Evolutionary conservation across 257 asterid genomes (phyloP), one percentile per base, ranked within the genome.

Genomic region (Pogostemon cablin): DNA sequence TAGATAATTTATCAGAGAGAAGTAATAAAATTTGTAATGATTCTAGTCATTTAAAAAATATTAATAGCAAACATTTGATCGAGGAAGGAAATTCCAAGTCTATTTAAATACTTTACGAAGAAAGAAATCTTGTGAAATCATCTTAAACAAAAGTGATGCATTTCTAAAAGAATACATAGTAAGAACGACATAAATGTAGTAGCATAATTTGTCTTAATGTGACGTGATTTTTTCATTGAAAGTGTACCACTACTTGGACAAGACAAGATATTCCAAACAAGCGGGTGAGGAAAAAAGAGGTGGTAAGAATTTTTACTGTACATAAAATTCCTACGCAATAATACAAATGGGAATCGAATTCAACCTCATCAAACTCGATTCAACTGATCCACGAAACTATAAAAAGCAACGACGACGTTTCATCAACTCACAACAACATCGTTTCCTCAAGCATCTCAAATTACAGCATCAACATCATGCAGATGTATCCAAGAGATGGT

Each of bases 331-430:
- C 17, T 38, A 49, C n/a, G 7, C 49, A 47, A 72, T 55, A 39
- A 4, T 15, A 38, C 4, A 15, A 37, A 64, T 9, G 42, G 50
- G 77, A 54, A 73, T 65, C 52, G 3, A 67, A 73, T 73, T 63
- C 77, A 55, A 15, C 20, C 61, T 69, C 32, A 65, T 72, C 77
- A 44, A 17, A 54, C n/a, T 25, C 44, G 32, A 59, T 35, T 59
- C 47, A 65, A 2, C 1, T 0, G 6, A 11, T 41, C 11, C 35
- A 15, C 39, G 4, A 9, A 62, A 42, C 67, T 58, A 58, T 17
- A 62, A 5, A 61, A 9, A 39, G 10, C 25, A 61, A 0, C 35
- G 20, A 62, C 9, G 7, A 25, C 32, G 32, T 25, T 25, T 25
- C 32, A 25, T 25, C 40, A 62, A 15, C 2, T 10, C 15, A 2